Percentiles rank a stretch among this genome's conserved stretches.
These are phyloP conservation scores for Lichenothelia convexa DNA, from an alignment of 495 filamentous ascomycete species.

Conservation along the genomic window DNA sequence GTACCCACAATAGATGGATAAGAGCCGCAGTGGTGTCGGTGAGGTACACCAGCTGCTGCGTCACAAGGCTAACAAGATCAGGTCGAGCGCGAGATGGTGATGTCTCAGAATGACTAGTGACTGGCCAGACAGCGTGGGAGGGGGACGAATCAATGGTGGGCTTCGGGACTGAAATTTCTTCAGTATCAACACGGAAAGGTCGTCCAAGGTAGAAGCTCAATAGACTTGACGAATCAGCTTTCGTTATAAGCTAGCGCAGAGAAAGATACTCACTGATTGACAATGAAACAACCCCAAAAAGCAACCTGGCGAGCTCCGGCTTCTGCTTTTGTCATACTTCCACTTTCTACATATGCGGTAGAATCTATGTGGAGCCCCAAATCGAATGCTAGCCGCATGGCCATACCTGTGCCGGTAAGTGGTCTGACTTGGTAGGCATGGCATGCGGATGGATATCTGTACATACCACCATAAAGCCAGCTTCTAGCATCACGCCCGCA, in stretches of 20 bases:
- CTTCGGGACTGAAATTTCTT: background rate
- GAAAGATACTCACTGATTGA: slow-evolving; percentile 34
- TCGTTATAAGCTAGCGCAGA: too few species aligned
- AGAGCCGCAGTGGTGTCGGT: slow-evolving; percentile 34
- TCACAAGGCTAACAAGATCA: too few species aligned
- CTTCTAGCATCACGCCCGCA: slow-evolving; percentile 30
- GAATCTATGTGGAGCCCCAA: slow-evolving; percentile 31
- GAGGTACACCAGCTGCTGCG: slow-evolving; percentile 13
- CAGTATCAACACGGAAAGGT: background rate
- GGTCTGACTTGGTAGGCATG: too few species aligned
- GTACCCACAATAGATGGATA: too few species aligned
- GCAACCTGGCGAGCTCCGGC: slow-evolving; percentile 27
- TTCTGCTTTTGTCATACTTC: slow-evolving; percentile 26
- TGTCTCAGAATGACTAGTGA: too few species aligned
- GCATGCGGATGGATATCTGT: too few species aligned
- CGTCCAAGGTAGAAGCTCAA: slow-evolving; percentile 32
- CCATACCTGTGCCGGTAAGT: too few species aligned
- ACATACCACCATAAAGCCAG: slow-evolving; percentile 35
- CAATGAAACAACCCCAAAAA: slow-evolving; percentile 33
- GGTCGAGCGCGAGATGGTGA: too few species aligned
- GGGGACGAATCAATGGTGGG: background rate
- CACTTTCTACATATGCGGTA: slow-evolving; percentile 27
- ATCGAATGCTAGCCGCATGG: slow-evolving; percentile 31
- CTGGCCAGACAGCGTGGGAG: too few species aligned
- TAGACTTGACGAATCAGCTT: slow-evolving; percentile 24